phyloP scores from a whole-genome alignment of 2,329 filamentous ascomycete genomes.

The Grosmannia penicillata region DNA sequence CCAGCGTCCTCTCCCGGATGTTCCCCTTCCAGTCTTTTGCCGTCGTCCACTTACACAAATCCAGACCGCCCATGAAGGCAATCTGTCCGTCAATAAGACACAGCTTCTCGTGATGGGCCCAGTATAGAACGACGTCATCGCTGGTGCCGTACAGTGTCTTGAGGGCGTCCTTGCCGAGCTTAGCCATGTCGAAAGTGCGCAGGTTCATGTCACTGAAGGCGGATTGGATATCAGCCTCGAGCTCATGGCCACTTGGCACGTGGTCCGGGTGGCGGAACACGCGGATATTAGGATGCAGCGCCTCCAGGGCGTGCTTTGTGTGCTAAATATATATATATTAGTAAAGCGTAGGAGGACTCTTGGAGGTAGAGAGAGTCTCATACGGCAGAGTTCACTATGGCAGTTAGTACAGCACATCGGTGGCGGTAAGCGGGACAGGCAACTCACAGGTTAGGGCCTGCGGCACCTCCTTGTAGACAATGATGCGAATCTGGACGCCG shows the following conservation, averaged over 20 bases:
- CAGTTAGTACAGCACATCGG: conserved; percentile 26
- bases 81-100: conserved; percentile 64
- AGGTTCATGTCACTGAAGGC: conserved; percentile 32
- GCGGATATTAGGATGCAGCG: conserved; percentile 66
- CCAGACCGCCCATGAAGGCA: conserved; percentile 84
- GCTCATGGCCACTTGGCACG: conserved; percentile 53
- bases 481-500: conserved; percentile 70
- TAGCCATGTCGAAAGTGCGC: conserved; percentile 39
- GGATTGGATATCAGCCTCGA: conserved; percentile 54
- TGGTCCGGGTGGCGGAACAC: conserved; percentile 91
- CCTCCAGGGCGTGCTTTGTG: conserved; percentile 66
- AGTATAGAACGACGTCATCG: conserved; percentile 72
- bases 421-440: background rate
- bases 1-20: too few species aligned
- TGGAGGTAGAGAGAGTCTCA: background rate
- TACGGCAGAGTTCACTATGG: conserved; percentile 6
- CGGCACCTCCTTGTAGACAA: conserved; percentile 86
- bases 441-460: conserved; percentile 64
- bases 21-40: too few species aligned
- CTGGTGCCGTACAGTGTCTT: conserved; percentile 70
- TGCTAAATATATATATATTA: conserved; percentile 28
- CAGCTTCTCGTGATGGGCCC: conserved; percentile 90
- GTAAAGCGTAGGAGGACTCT: background rate
- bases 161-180: conserved; percentile 56
- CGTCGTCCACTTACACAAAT: conserved; percentile 56